Conservation (phyloP, 2,329 filamentous ascomycete genomes). For the Ascochyta koolunga region DNA sequence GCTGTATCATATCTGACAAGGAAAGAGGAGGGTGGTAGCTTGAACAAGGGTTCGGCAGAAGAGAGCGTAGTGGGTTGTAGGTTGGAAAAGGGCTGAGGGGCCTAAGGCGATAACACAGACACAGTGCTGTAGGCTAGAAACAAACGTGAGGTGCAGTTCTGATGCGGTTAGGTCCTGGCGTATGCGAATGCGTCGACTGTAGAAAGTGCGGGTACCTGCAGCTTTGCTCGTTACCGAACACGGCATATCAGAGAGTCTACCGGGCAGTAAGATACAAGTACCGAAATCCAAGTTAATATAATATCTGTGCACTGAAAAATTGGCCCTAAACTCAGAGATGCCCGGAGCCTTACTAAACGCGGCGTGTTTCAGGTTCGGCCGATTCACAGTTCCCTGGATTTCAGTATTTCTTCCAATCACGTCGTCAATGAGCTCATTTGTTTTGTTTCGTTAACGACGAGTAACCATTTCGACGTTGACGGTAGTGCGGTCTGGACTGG, state of each 20-base stretch:
- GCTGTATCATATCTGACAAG: not conserved
- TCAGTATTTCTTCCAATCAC: not conserved
- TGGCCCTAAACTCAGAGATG: not conserved
- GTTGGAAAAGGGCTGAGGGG: not conserved
- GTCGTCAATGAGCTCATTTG: not conserved
- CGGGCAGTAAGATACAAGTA: not conserved
- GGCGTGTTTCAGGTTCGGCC: conserved; percentile 8
- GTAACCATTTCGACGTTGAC: not conserved
- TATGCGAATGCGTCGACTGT: not conserved
- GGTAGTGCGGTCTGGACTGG: not conserved
- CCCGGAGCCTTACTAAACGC: not conserved
- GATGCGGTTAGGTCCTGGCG: not conserved
- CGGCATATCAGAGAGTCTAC: not conserved
- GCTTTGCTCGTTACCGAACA: not conserved
- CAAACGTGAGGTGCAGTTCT: not conserved
- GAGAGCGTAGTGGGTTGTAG: not conserved
- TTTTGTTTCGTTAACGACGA: not conserved
- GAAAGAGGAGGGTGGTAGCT: not conserved
- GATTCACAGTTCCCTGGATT: not conserved
- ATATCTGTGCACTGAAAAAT: not conserved
- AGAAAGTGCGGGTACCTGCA: conserved; percentile 11
- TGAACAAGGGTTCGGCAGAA: not conserved
- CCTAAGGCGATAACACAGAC: not conserved
- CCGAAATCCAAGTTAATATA: not conserved
- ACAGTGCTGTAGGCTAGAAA: not conserved